A percentile compares a stretch with the other conserved stretches of the same genome.
Conservation (phyloP, 768 basidiomycete species). For the Lentinula raphanica region DNA sequence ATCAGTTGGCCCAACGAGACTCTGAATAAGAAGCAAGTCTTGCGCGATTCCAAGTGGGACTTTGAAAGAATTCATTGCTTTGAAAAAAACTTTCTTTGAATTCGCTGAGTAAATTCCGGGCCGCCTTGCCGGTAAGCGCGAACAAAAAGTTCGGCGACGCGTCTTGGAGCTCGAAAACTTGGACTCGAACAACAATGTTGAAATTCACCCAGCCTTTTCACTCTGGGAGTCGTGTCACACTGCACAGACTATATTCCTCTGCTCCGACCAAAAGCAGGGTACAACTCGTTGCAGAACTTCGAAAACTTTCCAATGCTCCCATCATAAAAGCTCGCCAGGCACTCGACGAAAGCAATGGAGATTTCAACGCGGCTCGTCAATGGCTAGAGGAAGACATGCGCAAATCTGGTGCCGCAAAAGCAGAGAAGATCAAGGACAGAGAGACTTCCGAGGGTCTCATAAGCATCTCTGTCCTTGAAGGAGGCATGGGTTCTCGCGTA, state of each 20-base stretch:
- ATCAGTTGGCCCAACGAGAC: slow-evolving; percentile 44
- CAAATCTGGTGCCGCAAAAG: slow-evolving; percentile 69
- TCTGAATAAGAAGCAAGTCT: slow-evolving; percentile 70
- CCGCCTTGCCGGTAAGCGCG: not conserved
- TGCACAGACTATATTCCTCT: slow-evolving; percentile 47
- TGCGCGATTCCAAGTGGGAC: slow-evolving; percentile 60
- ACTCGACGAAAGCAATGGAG: slow-evolving; percentile 66
- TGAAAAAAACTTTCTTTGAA: not conserved
- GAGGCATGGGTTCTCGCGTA: slow-evolving; percentile 40
- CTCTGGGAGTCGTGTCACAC: slow-evolving; percentile 8
- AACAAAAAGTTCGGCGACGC: not conserved
- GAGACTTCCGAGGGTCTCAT: slow-evolving; percentile 75
- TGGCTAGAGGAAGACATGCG: slow-evolving; percentile 79
- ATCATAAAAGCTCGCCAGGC: slow-evolving; percentile 88
- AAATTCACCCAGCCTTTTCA: slow-evolving; percentile 13
- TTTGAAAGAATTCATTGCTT: slow-evolving; percentile 45
- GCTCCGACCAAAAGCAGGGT: slow-evolving; percentile 52
- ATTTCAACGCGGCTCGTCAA: slow-evolving; percentile 64
- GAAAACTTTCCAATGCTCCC: slow-evolving; percentile 76
- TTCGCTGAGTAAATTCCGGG: not conserved
- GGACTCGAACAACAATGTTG: slow-evolving; percentile 12
- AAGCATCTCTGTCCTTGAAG: slow-evolving; percentile 67
- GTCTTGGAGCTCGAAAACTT: no score
- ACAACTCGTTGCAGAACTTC: slow-evolving; percentile 79
- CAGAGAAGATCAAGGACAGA: slow-evolving; percentile 77